Base-by-base conservation (phyloP, 176 grass and related monocot genomes). In the Rhynchospora pubera region DNA sequence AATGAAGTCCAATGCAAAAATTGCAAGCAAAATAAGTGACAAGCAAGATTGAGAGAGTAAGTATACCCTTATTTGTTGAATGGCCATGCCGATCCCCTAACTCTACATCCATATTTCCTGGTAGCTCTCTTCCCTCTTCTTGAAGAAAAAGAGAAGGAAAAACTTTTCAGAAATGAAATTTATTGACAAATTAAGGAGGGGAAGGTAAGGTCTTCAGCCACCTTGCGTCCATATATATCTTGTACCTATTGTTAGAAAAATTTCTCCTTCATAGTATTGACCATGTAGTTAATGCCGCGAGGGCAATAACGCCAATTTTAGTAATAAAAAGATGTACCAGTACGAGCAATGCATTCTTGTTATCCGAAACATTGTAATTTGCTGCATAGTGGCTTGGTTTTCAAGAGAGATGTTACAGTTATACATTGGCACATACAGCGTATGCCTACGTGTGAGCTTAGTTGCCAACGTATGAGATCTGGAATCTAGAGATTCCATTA, bases 21-120 rank as follows among this genome's bases (percentile, higher is more conserved):
- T 39, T 1, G 4, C 34, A 39, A 39, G 34, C 34, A 39, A 39
- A 39, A 39, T 5, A 39, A 39, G 34, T 39, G 34, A 39, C 34
- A 39, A 2, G 34, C 34, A 39, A 58, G 75, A 51, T 22, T 39
- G 32, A 44, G 57, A 43, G 5, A 18, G 15, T 28, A 1, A 60
- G 32, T 51, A 3, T 79, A 79, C 77, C 77, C 7, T 55, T 30
- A 9, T 45, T 62, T 62, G 44, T 60, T 16, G 13, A 44, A 16
- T 43, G 55, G 34, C 26, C 57, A 43, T 60, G 26, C 26, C 52
- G 21, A 16, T 46, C n/a, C 18, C 79, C n/a, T 6, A 43, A 51
- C 65, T 81, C 79, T 47, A 81, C 65, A 81, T 81, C 79, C 79
- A 81, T 39, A 39, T 81, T 63, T 18, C 14, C 7, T 47, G 39